Evolutionary conservation across 805 yeast genomes (phyloP), one percentile per base, ranked within the genome.

Genomic region (Saccharomycopsis sp.): DNA sequence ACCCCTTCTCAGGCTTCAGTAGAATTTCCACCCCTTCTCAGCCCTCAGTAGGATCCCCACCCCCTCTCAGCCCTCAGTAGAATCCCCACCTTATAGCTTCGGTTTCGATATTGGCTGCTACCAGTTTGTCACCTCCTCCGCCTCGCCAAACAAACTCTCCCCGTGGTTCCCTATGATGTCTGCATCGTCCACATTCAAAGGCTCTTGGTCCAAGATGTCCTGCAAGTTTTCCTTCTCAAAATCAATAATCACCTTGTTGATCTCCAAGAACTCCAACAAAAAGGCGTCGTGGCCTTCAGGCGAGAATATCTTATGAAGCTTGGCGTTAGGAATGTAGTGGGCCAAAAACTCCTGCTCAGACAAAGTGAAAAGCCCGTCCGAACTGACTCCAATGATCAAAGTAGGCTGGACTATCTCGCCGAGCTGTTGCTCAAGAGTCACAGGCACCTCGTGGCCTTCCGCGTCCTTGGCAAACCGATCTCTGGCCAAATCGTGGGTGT

Each of bases 241-340:
- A 2, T 80, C 80, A 50, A 80, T 71, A 55, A 95, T 83, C 62
- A 85, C 75, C 41, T 79, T 75, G 69, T 94, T 89, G 58, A 94
- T 90, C 54, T 83, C 82, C 53, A 82, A 85, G 70, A 94, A 94
- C 70, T 94, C 99, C 52, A 94, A 76, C 60, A 94, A 73, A 68
- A 94, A 94, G 1, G 98, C 99, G 74, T 94, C 99, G 68, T 94
- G 99, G 16, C 99, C 99, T 65, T 94, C 99, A 12, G 92, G 94
- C 1, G 97, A 91, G 62, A 87, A 82, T 50, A 94, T 84, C 65
- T 83, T 82, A 63, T 84, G 83, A 63, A 94, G 74, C 4, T 64
- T 69, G 1, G 95, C 78, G 64, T 87, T 78, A 5, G 91, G 91
- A 59, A 94, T 80, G 66, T 83, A 74, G 47, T 82, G 79, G 1